A percentile compares a stretch with the other conserved stretches of the same genome.
phyloP scores from a whole-genome alignment of 768 basidiomycete species.

The Cystobasidium onofrii region DNA sequence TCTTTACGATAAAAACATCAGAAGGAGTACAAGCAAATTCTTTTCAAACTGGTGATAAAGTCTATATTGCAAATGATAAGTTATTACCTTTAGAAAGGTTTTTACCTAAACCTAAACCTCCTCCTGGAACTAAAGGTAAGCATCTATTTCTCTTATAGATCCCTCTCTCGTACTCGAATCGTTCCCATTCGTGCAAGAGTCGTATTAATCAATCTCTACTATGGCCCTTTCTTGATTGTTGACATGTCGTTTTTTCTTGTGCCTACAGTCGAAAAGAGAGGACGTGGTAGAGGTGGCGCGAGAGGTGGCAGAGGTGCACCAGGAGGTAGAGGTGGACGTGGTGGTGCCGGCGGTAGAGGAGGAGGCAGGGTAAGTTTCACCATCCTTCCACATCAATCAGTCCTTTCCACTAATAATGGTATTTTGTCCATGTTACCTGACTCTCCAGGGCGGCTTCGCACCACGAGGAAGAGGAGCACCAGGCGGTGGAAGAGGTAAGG shows the following conservation, averaged over 20 bases:
- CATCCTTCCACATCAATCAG: not conserved
- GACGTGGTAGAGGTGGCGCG: constrained; percentile 46
- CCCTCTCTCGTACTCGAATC: no score
- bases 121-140: constrained; percentile 35
- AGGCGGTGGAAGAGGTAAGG: not conserved
- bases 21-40: constrained; percentile 89
- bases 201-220: constrained; percentile 18
- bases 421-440: not conserved
- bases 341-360: constrained; percentile 39
- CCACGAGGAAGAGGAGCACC: constrained; percentile 5
- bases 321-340: constrained; percentile 44
- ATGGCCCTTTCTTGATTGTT: not conserved
- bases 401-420: not conserved
- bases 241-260: constrained; percentile 32
- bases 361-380: constrained; percentile 19
- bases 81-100: constrained; percentile 92
- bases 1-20: constrained; percentile 93
- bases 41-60: constrained; percentile 96
- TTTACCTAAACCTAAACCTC: constrained; percentile 81
- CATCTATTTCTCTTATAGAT: constrained; percentile 44
- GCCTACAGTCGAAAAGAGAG: constrained; percentile 41
- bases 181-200: constrained; percentile 36
- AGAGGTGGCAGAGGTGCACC: constrained; percentile 41
- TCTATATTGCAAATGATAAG: constrained; percentile 96
- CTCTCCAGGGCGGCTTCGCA: not conserved